Evolutionary conservation across 1,139 yeast genomes (phyloP).

Genomic region (Nakaseomyces glabratus): DNA sequence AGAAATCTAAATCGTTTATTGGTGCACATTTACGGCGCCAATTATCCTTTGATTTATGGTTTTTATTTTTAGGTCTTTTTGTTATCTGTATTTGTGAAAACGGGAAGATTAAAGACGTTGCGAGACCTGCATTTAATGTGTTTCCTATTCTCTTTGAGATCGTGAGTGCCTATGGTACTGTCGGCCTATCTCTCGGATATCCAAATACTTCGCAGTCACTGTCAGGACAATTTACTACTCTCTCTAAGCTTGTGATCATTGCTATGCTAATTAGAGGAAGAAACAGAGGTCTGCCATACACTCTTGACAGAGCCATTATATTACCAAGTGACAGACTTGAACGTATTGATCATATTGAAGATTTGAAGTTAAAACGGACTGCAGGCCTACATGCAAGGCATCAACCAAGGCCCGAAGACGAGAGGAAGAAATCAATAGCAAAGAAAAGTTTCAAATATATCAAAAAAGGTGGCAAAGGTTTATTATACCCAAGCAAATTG

Average conservation of each 20-base stretch:
- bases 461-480: constrained; percentile 5
- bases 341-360: constrained; percentile 60
- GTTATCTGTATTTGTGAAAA: constrained; percentile 84
- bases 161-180: constrained; percentile 93
- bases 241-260: constrained; percentile 77
- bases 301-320: constrained; percentile 90
- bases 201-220: constrained; percentile 61
- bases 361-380: constrained; percentile 27
- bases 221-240: constrained; percentile 56
- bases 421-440: constrained; percentile 11
- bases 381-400: not conserved
- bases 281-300: constrained; percentile 92
- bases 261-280: constrained; percentile 92
- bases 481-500: constrained; percentile 5
- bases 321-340: constrained; percentile 65
- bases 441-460: constrained; percentile 7
- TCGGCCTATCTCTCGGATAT: constrained; percentile 82
- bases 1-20: constrained; percentile 46
- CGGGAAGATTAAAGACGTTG: constrained; percentile 40
- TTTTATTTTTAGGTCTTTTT: constrained; percentile 75
- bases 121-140: constrained; percentile 47
- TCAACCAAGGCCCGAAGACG: constrained; percentile 11
- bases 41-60: constrained; percentile 92
- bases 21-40: constrained; percentile 88
- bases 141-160: constrained; percentile 78